Evolutionary conservation across 148 eudicot species (phyloP).

Genomic region (Spergularia marina): DNA sequence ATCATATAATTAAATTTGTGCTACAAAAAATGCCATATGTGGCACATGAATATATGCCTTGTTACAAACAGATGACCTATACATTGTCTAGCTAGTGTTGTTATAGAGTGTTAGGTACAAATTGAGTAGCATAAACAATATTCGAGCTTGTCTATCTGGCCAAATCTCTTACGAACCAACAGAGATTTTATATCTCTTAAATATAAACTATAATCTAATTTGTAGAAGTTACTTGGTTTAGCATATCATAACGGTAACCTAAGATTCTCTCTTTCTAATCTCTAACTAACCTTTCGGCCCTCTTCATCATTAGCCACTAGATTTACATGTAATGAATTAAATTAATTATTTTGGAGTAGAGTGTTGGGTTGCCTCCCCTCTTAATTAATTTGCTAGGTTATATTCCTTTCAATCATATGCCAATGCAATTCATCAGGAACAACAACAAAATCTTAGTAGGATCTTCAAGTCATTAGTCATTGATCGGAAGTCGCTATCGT

Average conservation of each 20-base stretch:
- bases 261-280: slow-evolving; percentile 2
- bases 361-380: neutral
- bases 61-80: neutral
- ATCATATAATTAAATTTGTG: neutral
- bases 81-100: neutral
- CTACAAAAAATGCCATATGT: neutral
- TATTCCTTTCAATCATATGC: slow-evolving; percentile 6
- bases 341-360: too few relatives aligned
- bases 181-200: neutral
- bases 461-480: too few relatives aligned
- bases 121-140: neutral
- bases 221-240: neutral
- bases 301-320: neutral
- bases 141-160: slow-evolving; percentile 9
- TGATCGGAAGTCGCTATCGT: too few relatives aligned
- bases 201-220: neutral
- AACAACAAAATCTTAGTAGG: neutral
- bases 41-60: slow-evolving; percentile 23
- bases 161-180: slow-evolving; percentile 5
- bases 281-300: neutral
- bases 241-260: neutral
- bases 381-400: neutral
- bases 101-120: neutral
- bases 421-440: slow-evolving; percentile 7
- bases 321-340: neutral